Evolutionary conservation across 257 asterid species (phyloP), one percentile per base, ranked within the genome.

Genomic region (Capsicum rhomboideum): DNA sequence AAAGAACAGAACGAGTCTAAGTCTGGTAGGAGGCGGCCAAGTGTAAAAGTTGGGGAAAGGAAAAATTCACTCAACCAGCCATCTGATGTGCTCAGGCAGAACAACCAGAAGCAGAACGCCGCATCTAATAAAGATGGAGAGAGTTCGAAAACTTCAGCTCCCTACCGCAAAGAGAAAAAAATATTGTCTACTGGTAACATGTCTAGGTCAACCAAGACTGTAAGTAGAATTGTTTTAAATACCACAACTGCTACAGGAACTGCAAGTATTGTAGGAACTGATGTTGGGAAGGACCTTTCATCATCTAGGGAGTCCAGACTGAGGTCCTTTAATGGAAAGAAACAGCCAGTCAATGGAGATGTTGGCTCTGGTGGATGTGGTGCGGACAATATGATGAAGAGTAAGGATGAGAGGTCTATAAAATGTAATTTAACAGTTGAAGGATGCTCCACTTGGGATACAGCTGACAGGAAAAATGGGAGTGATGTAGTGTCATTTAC

Each of bases 401-500:
- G 77, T 56, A 87, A 86, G 87, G 92, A 87, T 80, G 95, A 88
- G 79, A 91, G 88, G 82, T 87, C 93, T 86, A 89, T 87, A 44
- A 90, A 92, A 83, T 87, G 92, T 84, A 88, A 89, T 83, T 86
- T 88, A 82, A 86, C 94, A 14, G 85, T 84, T 86, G 94, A 89
- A 84, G 90, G 86, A 85, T 89, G 84, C 84, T 78, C 90, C 28
- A 83, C 90, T 49, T 94, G 95, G 96, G 94, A 92, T 80, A 86
- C 85, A 83, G 79, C 88, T 83, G 98, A 90, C 84, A 89, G 89
- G 89, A 91, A 87, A 80, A 93, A 75, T 87, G 86, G 93, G 84
- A 85, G 81, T 83, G 98, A 97, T 87, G 96, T 97, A 8, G 98
- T 97, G 78, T 97, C 99, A 42, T 97, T 97, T 90, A 97, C 99